Conservation (phyloP, 805 yeast genomes). For the Kockiozyma suomiensis region DNA sequence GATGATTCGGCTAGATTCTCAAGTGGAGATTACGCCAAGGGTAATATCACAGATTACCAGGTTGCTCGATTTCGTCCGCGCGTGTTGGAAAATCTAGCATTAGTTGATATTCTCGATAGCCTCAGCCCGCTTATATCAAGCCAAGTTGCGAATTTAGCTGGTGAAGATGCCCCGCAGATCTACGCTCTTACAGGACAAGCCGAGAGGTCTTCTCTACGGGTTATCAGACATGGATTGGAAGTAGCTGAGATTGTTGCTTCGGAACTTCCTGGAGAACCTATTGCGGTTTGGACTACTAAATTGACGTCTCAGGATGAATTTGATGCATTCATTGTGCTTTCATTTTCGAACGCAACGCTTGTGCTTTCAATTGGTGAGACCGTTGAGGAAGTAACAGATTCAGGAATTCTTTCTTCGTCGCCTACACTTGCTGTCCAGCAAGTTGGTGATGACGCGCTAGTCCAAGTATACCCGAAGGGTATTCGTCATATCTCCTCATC, state of each 20-base stretch:
- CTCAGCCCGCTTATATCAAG: constrained; percentile 58
- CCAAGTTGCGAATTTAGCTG: constrained; percentile 41
- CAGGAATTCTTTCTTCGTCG: constrained; percentile 59
- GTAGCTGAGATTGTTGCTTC: constrained; percentile 69
- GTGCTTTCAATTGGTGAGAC: constrained; percentile 78
- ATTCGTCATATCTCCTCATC: constrained; percentile 56
- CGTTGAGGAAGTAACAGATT: constrained; percentile 71
- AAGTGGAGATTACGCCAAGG: constrained; percentile 39
- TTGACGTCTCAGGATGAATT: constrained; percentile 48
- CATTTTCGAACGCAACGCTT: constrained; percentile 67
- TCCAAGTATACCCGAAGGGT: constrained; percentile 75
- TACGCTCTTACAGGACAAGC: constrained; percentile 50
- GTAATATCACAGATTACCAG: constrained; percentile 44
- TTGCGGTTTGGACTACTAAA: constrained; percentile 65
- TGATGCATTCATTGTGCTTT: constrained; percentile 67
- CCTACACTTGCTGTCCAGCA: constrained; percentile 71
- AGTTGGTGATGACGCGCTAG: constrained; percentile 62
- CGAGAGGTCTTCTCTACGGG: constrained; percentile 50
- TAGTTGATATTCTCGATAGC: constrained; percentile 54
- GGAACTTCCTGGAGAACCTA: constrained; percentile 69
- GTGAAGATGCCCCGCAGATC: constrained; percentile 48
- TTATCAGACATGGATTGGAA: constrained; percentile 59
- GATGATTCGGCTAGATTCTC: constrained; percentile 43
- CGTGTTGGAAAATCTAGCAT: constrained; percentile 56
- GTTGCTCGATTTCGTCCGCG: constrained; percentile 36